Base-by-base conservation (phyloP, 2,329 filamentous ascomycete species). In the Penicillium nordicum region DNA sequence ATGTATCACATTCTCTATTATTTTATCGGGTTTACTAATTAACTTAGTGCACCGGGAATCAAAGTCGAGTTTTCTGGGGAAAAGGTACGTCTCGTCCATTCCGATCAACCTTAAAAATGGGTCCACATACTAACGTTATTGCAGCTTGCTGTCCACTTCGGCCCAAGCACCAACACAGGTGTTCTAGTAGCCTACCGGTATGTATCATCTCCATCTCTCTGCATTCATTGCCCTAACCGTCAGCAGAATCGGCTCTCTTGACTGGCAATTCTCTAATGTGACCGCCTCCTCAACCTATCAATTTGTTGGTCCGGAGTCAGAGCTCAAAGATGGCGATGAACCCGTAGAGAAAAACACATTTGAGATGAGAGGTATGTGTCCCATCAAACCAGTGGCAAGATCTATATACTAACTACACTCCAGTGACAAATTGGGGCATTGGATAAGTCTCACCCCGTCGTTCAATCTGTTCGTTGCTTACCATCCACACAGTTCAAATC, bases 261-360 rank as follows among this genome's bases (percentile, higher is more conserved):
- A 85, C 64, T 87, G 84, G 84, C 73, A 76, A 54, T 82, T 86
- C 64, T 84, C 82, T 34, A 86, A 87, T 63, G 79, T 86, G 44
- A 85, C 82, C 2, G 77, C 79, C 0, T 76, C 78, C 27, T 76
- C 75, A 12, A 85, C 83, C 0, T 82, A 86, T 66, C 76, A 84
- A 18, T 78, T 87, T 45, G 74, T 84, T 47, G 77, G 72, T 25
- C 68, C 76, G 0, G 66, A 67, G n/a, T 71, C 77, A 0, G 79
- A 78, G 5, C 71, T 80, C n/a, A 50, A 50, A 10, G 74, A 78
- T 48, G 64, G 77, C 38, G 79, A 76, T 0, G 70, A 71, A 11
- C 75, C 79, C 0, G 64, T 79, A 21, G 74, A 67, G 40, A 78
- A 78, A 1, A 76, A 77, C 32, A 78, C 75, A 0, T 84, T 86